phyloP scores from a whole-genome alignment of 1,284 basidiomycete genomes.

The Malassezia japonica region DNA sequence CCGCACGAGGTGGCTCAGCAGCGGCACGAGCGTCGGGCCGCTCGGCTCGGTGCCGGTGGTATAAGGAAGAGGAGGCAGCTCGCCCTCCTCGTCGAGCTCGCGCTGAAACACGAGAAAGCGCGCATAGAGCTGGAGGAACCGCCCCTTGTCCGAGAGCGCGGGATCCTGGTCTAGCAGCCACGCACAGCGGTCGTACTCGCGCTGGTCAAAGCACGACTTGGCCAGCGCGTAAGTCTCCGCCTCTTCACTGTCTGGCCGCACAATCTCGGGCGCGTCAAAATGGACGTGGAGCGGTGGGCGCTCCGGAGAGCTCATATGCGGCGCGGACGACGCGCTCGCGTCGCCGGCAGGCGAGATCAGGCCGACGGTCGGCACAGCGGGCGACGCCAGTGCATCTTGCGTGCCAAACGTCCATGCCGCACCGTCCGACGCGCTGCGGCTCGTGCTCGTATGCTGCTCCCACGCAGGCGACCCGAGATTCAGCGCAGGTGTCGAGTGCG shows the following conservation, averaged over 20 bases:
- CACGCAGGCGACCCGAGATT: constrained; percentile 16
- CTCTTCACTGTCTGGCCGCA: constrained; percentile 9
- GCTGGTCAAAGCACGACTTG: constrained; percentile 64
- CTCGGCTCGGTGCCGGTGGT: background rate
- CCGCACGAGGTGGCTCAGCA: constrained; percentile 36
- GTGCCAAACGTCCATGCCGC: constrained; percentile 1
- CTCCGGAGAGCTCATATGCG: background rate
- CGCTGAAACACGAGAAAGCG: constrained; percentile 57
- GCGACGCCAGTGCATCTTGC: background rate
- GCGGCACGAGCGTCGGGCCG: constrained; percentile 22
- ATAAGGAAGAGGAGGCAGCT: constrained; percentile 22
- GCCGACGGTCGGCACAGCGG: background rate
- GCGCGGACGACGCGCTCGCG: constrained; percentile 5
- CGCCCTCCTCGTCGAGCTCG: constrained; percentile 31
- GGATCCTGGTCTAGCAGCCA: constrained; percentile 41
- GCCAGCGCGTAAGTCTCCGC: constrained; percentile 57
- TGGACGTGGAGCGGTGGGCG: constrained; percentile 2
- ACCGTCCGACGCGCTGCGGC: constrained; percentile 17
- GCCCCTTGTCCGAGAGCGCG: constrained; percentile 53
- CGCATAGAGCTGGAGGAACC: constrained; percentile 70
- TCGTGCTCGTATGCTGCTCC: constrained; percentile 12
- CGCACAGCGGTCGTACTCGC: constrained; percentile 68
- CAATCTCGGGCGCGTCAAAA: background rate
- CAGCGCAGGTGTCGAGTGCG: constrained; percentile 41
- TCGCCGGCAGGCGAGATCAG: background rate